Percentiles rank a stretch among this genome's conserved stretches.
Conservation (phyloP, 805 yeast species). For the Vanderwaltozyma verrucispora region DNA sequence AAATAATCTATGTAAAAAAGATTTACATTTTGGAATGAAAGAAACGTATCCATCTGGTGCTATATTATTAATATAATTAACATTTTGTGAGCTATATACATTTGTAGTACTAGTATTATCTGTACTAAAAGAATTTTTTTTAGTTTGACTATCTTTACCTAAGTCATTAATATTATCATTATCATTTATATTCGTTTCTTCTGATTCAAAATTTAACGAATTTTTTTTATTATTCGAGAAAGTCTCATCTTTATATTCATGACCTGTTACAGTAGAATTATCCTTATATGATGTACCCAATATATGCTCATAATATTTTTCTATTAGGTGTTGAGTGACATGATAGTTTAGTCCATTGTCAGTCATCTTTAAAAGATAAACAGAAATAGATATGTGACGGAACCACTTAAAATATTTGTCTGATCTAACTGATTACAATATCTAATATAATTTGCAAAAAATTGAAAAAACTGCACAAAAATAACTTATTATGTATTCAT, state of each 20-base stretch:
- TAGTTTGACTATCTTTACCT: background rate
- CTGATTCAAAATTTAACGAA: too few relatives aligned
- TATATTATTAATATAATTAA: background rate
- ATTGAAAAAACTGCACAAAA: too few relatives aligned
- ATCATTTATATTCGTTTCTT: background rate
- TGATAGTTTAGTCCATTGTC: slow-evolving; percentile 8
- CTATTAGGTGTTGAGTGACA: slow-evolving; percentile 17
- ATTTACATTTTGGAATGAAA: slow-evolving; percentile 1
- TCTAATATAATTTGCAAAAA: too few relatives aligned
- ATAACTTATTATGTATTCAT: too few relatives aligned
- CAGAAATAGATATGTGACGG: too few relatives aligned
- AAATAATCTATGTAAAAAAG: slow-evolving; percentile 1
- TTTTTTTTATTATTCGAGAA: too few relatives aligned
- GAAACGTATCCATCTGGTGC: background rate
- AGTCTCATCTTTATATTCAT: too few relatives aligned
- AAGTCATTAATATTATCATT: background rate
- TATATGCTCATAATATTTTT: slow-evolving; percentile 11
- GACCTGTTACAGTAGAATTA: background rate
- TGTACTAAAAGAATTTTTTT: background rate
- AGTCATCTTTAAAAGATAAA: background rate
- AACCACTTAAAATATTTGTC: too few relatives aligned
- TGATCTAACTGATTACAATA: too few relatives aligned
- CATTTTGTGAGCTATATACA: background rate
- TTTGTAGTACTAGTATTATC: background rate
- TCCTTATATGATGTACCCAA: background rate